These are phyloP conservation scores for Phytophthora tentaculata DNA, from an alignment of 352 stramenopile species.

Conservation along the genomic window DNA sequence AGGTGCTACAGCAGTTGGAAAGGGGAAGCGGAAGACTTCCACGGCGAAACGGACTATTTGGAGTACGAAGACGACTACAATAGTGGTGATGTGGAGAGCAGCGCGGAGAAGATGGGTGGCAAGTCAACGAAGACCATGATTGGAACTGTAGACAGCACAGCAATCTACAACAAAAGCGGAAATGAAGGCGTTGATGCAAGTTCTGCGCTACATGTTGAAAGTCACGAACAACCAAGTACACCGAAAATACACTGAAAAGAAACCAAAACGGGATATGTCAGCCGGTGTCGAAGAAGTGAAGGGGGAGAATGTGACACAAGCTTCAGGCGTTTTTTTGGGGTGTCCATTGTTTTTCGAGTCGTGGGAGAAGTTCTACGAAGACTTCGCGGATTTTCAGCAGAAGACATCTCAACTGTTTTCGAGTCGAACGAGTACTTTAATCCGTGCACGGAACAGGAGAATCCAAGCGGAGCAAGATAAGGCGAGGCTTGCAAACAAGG, in stretches of 20 bases:
- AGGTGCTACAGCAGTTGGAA: conserved; percentile 1
- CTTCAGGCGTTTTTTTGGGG: neutral
- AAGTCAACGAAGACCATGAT: neutral
- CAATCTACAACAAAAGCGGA: neutral
- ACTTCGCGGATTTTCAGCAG: neutral
- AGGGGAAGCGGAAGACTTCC: neutral
- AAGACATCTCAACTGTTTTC: neutral
- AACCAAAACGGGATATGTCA: too few species aligned
- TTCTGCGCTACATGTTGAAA: too few species aligned
- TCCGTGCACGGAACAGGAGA: neutral
- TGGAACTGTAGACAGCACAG: neutral
- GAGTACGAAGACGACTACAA: neutral
- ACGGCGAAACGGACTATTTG: neutral
- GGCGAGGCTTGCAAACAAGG: neutral
- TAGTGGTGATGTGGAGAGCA: neutral
- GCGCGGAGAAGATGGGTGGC: neutral
- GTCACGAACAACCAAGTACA: too few species aligned
- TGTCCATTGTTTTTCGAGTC: too few species aligned
- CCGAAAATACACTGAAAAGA: too few species aligned
- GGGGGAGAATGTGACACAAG: neutral
- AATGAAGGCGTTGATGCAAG: neutral
- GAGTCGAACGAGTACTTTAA: neutral
- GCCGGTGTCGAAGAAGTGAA: neutral
- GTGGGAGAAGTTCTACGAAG: too few species aligned
- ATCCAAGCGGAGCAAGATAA: neutral